Percentiles rank a stretch among this genome's conserved stretches.
phyloP scores from a whole-genome alignment of 2,329 filamentous ascomycete genomes.

The Ustilaginoidea virens region DNA sequence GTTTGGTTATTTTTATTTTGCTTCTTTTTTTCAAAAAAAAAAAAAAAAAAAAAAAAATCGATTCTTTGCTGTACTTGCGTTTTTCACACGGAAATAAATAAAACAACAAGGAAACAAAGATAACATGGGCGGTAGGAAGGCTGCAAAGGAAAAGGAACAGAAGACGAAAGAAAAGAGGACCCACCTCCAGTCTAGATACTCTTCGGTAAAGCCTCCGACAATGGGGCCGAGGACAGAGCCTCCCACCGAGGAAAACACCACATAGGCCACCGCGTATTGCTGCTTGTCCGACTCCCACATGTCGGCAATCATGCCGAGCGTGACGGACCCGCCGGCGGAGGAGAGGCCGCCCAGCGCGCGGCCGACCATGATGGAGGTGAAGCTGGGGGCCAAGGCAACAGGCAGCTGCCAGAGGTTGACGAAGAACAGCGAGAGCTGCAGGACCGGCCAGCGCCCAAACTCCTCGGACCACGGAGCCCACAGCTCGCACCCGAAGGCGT shows the following conservation, averaged over 20 bases:
- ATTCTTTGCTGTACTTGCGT: too few relatives aligned
- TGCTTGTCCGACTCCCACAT: constrained; percentile 56
- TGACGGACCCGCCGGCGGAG: constrained; percentile 58
- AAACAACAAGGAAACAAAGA: too few relatives aligned
- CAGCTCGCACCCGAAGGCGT: constrained; percentile 75
- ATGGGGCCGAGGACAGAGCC: constrained; percentile 65
- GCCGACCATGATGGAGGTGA: constrained; percentile 53
- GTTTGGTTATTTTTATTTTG: too few relatives aligned
- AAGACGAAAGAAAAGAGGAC: too few relatives aligned
- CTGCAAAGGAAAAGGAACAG: too few relatives aligned
- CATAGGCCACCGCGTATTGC: constrained; percentile 61
- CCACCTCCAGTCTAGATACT: constrained; percentile 54
- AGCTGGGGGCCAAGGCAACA: constrained; percentile 59
- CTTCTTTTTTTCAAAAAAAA: too few relatives aligned
- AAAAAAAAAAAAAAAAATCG: too few relatives aligned
- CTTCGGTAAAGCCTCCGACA: constrained; percentile 61
- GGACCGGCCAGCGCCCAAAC: constrained; percentile 58
- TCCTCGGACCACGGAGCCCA: constrained; percentile 86
- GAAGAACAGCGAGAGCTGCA: constrained; percentile 57
- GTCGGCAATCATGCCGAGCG: constrained; percentile 60
- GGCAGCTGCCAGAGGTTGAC: constrained; percentile 67
- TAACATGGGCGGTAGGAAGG: too few relatives aligned
- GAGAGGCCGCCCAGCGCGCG: constrained; percentile 54
- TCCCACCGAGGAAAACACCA: constrained; percentile 66
- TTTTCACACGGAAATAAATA: too few relatives aligned